A percentile compares a stretch with the other conserved stretches of the same genome.
phyloP scores from a whole-genome alignment of 1,139 yeast species.

The Pichia sp. region DNA sequence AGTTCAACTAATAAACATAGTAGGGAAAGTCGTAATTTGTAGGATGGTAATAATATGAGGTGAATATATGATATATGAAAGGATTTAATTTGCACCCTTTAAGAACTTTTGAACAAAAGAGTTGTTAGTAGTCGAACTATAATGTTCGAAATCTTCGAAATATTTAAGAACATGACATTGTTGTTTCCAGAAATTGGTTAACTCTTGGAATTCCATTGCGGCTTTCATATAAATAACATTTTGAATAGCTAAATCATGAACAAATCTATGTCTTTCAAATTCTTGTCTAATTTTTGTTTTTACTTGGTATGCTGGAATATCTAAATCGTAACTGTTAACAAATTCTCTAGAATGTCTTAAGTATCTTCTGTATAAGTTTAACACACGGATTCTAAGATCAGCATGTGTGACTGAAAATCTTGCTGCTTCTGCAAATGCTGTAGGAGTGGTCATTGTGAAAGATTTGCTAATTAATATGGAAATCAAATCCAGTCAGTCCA shows the following conservation, averaged over 20 bases:
- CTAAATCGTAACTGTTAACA: slow-evolving; percentile 68
- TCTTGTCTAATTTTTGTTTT: slow-evolving; percentile 85
- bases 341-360: slow-evolving; percentile 47
- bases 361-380: slow-evolving; percentile 69
- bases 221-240: slow-evolving; percentile 75
- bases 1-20: not conserved
- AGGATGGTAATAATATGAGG: not conserved
- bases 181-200: slow-evolving; percentile 88
- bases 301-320: slow-evolving; percentile 74
- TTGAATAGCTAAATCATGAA: slow-evolving; percentile 55
- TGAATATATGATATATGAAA: not conserved
- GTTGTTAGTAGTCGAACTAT: slow-evolving; percentile 43
- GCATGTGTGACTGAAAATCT: slow-evolving; percentile 56
- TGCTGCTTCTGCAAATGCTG: slow-evolving; percentile 82
- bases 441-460: slow-evolving; percentile 31
- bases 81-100: slow-evolving; percentile 40
- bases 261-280: slow-evolving; percentile 78
- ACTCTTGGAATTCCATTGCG: slow-evolving; percentile 87
- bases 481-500: not conserved
- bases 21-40: not conserved
- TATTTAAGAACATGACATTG: slow-evolving; percentile 79
- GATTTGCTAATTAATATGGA: slow-evolving; percentile 34
- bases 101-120: slow-evolving; percentile 68
- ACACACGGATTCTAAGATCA: slow-evolving; percentile 59
- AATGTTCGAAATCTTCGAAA: slow-evolving; percentile 60